Conservation (phyloP, 306 rosid species). For the Fragaria nilgerrensis region DNA sequence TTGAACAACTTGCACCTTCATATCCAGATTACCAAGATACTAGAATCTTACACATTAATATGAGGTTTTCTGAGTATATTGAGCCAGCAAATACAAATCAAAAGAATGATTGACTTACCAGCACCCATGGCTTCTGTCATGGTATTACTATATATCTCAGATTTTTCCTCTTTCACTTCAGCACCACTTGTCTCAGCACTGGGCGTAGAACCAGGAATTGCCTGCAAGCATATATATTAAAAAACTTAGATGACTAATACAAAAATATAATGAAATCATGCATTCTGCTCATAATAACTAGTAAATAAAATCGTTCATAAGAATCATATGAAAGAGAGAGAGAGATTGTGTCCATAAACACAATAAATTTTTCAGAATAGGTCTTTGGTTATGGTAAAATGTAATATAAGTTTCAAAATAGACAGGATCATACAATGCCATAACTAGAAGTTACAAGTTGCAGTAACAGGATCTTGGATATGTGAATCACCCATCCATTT, state of each 20-base stretch:
- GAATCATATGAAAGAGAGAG: not conserved
- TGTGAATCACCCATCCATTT: not conserved
- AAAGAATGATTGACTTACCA: conserved; percentile 52
- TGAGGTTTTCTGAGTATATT: not conserved
- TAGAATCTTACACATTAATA: not conserved
- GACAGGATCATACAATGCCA: not conserved
- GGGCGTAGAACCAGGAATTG: conserved; percentile 62
- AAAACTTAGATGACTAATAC: not conserved
- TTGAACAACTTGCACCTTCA: not conserved
- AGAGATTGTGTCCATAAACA: not conserved
- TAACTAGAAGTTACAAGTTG: not conserved
- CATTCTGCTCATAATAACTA: not conserved
- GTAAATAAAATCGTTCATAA: not conserved
- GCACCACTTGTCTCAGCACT: conserved; percentile 57
- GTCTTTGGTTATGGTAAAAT: not conserved
- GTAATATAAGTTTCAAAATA: not conserved
- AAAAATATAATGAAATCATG: not conserved
- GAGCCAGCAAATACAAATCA: not conserved
- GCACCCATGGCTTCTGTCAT: conserved; percentile 99
- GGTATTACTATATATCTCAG: conserved; percentile 66
- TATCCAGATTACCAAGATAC: not conserved
- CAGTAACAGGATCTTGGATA: not conserved
- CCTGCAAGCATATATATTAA: conserved; percentile 46
- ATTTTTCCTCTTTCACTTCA: conserved; percentile 55
- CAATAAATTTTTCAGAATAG: too few relatives aligned